phyloP scores from a whole-genome alignment of 2,329 filamentous ascomycete genomes.

The Fusarium cyanostomum region DNA sequence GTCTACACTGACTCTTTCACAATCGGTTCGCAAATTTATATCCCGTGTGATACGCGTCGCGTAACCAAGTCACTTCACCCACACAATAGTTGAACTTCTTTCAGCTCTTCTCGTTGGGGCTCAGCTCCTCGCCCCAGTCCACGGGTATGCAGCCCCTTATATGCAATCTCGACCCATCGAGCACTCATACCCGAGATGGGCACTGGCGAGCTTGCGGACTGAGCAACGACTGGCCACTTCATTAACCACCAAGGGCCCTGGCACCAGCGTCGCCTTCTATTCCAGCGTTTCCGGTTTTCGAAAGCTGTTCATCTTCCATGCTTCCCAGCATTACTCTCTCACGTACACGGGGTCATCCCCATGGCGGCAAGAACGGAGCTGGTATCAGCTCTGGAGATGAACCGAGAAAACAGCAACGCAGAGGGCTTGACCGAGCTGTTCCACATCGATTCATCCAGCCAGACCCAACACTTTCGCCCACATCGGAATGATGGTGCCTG shows the following conservation, averaged over 20 bases:
- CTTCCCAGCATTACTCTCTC: conserved; percentile 43
- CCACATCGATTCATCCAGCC: conserved; percentile 32
- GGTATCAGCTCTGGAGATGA: conserved; percentile 49
- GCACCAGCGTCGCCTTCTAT: conserved; percentile 48
- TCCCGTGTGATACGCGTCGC: too few relatives aligned
- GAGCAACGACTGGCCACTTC: conserved; percentile 47
- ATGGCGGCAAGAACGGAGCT: conserved; percentile 51
- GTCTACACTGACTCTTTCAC: too few relatives aligned
- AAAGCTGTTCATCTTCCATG: conserved; percentile 46
- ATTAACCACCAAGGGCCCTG: conserved; percentile 48
- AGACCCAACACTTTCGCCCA: conserved; percentile 47
- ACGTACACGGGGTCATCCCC: conserved; percentile 49
- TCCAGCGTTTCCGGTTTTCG: conserved; percentile 47
- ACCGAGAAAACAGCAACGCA: conserved; percentile 48
- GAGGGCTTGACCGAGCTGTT: conserved; percentile 48
- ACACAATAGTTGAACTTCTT: neutral
- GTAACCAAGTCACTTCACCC: neutral
- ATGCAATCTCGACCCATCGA: neutral
- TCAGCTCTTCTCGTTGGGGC: neutral
- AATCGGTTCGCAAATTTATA: too few relatives aligned
- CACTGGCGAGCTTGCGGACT: conserved; percentile 41
- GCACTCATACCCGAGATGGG: conserved; percentile 10
- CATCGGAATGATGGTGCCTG: conserved; percentile 49
- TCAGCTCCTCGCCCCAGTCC: neutral
- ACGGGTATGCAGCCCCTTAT: neutral